These are phyloP conservation scores for Hyaloperonospora brassicae DNA, from an alignment of 352 stramenopile species.

Conservation along the genomic window DNA sequence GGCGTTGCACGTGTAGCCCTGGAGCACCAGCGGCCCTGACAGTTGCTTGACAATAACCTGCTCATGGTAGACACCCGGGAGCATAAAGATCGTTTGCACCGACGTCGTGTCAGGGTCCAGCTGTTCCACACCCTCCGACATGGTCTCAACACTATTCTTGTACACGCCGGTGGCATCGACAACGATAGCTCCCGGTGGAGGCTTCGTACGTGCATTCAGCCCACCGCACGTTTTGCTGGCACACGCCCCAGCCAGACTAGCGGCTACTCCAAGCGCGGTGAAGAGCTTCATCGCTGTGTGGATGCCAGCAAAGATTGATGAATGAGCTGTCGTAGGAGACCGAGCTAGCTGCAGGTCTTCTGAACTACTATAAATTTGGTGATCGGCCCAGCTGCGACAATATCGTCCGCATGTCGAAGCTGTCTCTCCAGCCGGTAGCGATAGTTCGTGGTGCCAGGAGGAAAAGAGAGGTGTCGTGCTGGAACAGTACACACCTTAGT, in stretches of 20 bases:
- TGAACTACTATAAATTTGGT: too few relatives aligned
- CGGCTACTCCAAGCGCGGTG: too few relatives aligned
- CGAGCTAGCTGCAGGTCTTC: too few relatives aligned
- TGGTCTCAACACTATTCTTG: neutral
- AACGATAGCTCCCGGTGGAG: neutral
- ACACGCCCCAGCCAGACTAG: slow-evolving; percentile 4
- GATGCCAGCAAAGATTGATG: too few relatives aligned
- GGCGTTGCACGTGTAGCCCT: slow-evolving; percentile 19
- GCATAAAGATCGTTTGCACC: slow-evolving; percentile 11
- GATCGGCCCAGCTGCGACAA: too few relatives aligned
- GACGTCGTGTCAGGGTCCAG: neutral
- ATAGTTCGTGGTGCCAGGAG: too few relatives aligned
- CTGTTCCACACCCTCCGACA: neutral
- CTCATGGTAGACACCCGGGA: slow-evolving; percentile 14
- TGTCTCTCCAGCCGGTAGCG: too few relatives aligned
- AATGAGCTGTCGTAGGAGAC: too few relatives aligned
- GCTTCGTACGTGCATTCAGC: neutral
- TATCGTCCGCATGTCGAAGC: too few relatives aligned
- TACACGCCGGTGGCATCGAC: neutral
- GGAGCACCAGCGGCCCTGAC: slow-evolving; percentile 4
- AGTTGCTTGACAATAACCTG: slow-evolving; percentile 8
- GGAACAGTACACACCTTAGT: too few relatives aligned
- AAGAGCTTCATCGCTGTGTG: too few relatives aligned
- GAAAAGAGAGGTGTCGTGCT: too few relatives aligned
- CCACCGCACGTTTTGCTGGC: neutral